Base-by-base conservation (phyloP, 1,284 basidiomycete genomes). In the Wolfiporia cocos region DNA sequence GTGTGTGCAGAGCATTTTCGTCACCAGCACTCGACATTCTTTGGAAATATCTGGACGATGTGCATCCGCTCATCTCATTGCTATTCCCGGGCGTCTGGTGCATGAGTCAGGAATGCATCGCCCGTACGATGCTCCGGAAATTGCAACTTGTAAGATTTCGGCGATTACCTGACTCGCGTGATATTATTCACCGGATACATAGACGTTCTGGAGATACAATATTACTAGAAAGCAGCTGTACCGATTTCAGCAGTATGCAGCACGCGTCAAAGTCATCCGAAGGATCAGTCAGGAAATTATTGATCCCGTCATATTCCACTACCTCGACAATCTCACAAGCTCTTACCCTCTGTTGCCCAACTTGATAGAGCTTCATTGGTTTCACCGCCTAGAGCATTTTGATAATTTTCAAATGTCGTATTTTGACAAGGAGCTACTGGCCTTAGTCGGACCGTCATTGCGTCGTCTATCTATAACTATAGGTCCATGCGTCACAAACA, bases 41-140 rank as follows among this genome's bases (percentile, higher is more conserved):
- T 22, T 86, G 83, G 82, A 74, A 68, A 58, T 81, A 83, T 49
- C 61, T 85, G 39, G 81, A 85, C 55, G 81, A 80, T 4, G 63
- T 84, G 39, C 57, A 75, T 32, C 81, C 81, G 3, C 63, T 85
- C 6, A 34, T 45, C 17, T 5, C 15, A n/a, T n/a, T n/a, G 11
- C 18, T 36, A 19, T 36, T 36, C 20, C 5, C 17, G 11, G 17
- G 12, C 18, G 17, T 36, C 18, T 10, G 12, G 21, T 11, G 5
- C 18, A 36, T 23, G 12, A 15, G 5, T n/a, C 9, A 19, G 12
- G 34, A 22, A 20, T 11, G 18, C 11, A 36, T 7, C 9, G 26
- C 14, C 20, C 15, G 6, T 12, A 36, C 11, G 34, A 18, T 36
- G 9, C 15, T 20, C 18, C 9, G n/a, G n/a, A n/a, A n/a, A n/a